Conservation (phyloP, 371 early-diverging fungal species). For the Mortierella sp. region DNA sequence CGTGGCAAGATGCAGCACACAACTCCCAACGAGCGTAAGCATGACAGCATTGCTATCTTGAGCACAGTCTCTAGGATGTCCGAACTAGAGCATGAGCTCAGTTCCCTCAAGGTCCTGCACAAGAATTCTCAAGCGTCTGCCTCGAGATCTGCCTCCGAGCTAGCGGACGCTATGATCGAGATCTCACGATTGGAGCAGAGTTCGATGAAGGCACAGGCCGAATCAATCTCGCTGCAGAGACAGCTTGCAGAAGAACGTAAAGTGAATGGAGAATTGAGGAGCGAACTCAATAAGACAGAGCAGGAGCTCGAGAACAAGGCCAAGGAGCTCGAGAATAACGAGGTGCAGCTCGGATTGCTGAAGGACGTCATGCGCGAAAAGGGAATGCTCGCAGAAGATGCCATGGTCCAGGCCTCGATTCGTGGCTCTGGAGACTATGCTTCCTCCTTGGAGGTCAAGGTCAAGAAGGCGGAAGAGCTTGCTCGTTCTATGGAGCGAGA, state of each 20-base stretch:
- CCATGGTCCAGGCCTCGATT: slow-evolving; percentile 12
- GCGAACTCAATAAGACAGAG: slow-evolving; percentile 61
- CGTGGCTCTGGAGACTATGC: slow-evolving; percentile 37
- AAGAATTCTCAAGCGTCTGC: slow-evolving; percentile 27
- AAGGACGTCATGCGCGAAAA: slow-evolving; percentile 67
- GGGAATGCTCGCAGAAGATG: slow-evolving; percentile 47
- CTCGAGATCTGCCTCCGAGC: slow-evolving; percentile 37
- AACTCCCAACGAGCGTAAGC: slow-evolving; percentile 30
- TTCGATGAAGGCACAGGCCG: slow-evolving; percentile 64
- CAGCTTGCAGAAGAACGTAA: slow-evolving; percentile 64
- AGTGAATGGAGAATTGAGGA: slow-evolving; percentile 59
- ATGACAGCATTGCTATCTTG: slow-evolving; percentile 44
- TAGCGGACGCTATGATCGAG: slow-evolving; percentile 65
- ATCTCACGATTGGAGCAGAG: slow-evolving; percentile 66
- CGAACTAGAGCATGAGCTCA: slow-evolving; percentile 60
- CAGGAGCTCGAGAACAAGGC: slow-evolving; percentile 58
- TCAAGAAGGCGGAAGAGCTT: slow-evolving; percentile 15
- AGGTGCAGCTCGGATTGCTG: slow-evolving; percentile 71
- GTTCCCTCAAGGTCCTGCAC: slow-evolving; percentile 41
- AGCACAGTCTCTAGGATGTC: slow-evolving; percentile 50
- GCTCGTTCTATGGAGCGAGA: slow-evolving; percentile 20
- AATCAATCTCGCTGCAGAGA: slow-evolving; percentile 61
- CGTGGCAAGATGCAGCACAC: slow-evolving; percentile 2
- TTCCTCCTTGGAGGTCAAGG: slow-evolving; percentile 12
- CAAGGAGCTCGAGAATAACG: slow-evolving; percentile 63